Percentiles rank a stretch among this genome's conserved stretches.
Conservation (phyloP, 2,329 filamentous ascomycete species). For the Curvularia verruculosa region DNA sequence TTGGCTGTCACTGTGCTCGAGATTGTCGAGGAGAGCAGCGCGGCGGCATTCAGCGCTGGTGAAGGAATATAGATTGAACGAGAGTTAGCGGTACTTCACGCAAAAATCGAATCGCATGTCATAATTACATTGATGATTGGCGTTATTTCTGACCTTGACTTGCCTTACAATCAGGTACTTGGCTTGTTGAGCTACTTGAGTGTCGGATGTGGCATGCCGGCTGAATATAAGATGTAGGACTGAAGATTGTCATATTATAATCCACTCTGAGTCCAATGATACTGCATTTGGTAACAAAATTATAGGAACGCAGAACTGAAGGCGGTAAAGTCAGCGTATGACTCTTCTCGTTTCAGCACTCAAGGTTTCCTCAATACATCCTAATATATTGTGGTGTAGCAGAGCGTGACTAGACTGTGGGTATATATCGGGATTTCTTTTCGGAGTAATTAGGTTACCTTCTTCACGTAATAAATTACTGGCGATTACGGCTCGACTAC, state of each 20-base stretch:
- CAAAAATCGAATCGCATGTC: neutral
- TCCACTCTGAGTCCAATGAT: neutral
- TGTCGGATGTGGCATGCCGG: neutral
- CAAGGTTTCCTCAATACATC: too few species aligned
- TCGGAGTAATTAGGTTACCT: too few species aligned
- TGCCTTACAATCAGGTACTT: neutral
- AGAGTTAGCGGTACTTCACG: neutral
- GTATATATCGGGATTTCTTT: too few species aligned
- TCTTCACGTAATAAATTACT: too few species aligned
- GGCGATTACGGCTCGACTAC: too few species aligned
- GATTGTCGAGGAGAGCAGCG: neutral
- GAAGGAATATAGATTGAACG: neutral
- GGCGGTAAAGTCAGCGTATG: neutral
- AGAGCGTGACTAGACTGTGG: too few species aligned
- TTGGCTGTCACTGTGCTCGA: conserved; percentile 3
- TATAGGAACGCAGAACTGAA: too few species aligned
- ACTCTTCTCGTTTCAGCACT: neutral
- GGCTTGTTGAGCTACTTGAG: neutral
- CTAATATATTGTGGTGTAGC: too few species aligned
- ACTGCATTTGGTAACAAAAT: neutral
- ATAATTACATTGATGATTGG: neutral
- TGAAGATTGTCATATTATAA: neutral
- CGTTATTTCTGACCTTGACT: neutral
- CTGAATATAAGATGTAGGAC: neutral
- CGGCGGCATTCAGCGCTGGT: neutral